Conservation (phyloP, 1,284 basidiomycete genomes). For the Boletus semigastroideus region DNA sequence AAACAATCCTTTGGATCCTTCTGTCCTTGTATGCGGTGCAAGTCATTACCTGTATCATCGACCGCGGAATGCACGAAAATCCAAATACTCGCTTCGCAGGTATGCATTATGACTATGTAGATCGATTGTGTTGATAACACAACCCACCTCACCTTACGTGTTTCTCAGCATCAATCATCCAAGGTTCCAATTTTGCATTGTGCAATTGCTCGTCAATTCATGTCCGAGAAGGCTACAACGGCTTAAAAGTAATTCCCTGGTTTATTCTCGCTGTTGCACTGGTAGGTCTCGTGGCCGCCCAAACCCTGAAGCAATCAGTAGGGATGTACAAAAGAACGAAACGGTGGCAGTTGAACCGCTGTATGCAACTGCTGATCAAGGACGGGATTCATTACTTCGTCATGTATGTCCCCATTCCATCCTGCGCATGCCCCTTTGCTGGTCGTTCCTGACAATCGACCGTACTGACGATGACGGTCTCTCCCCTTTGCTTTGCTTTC, state of each 20-base stretch:
- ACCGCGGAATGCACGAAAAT: not conserved
- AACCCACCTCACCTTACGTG: not conserved
- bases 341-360: not conserved
- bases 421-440: not conserved
- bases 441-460: no score
- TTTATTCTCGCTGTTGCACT: not conserved
- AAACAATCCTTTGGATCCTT: not conserved
- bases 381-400: not conserved
- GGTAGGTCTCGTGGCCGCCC: not conserved
- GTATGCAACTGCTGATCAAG: not conserved
- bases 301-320: not conserved
- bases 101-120: not conserved
- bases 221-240: not conserved
- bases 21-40: not conserved
- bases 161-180: not conserved
- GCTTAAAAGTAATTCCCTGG: not conserved
- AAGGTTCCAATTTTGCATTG: not conserved
- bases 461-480: no score
- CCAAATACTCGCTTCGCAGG: not conserved
- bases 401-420: not conserved
- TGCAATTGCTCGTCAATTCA: not conserved
- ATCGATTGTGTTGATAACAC: not conserved
- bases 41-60: not conserved
- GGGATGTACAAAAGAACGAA: not conserved
- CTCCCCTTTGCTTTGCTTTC: not conserved